Evolutionary conservation across 441 rosid species (phyloP), one percentile per base, ranked within the genome.

Genomic region (Aleurites moluccanus): DNA sequence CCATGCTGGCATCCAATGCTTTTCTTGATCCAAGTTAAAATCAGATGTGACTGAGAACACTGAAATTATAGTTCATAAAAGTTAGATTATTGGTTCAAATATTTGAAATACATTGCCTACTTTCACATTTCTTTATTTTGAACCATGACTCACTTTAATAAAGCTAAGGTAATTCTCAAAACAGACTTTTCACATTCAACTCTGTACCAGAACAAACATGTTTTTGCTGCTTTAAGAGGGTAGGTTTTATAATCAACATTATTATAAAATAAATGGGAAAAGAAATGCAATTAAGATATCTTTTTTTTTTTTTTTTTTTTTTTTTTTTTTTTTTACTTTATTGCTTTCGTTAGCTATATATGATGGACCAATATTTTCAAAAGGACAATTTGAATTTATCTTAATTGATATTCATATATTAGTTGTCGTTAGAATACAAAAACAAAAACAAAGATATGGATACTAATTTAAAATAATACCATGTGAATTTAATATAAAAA

Each of bases 1-100:
- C 59, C 73, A 67, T 6, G 56, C 6, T 52, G 84, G 85, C 70
- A 85, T 80, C 88, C 83, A 40, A 82, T 79, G 86, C 78, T 16
- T 9, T 21, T 13, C 27, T 57, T 23, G 4, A 23, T 18, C 35
- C 28, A 63, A 10, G 60, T 20, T 30, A 44, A 25, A 40, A 73
- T 82, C 82, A 57, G 53, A 60, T 76, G 75, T 38, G 75, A 13
- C 14, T 66, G 4, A 1, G 5, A 27, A 30, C 65, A 60, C 21
- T 3, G 18, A 55, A 47, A 23, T 59, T 61, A 38, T 25, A 10
- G 59, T 70, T 20, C 23, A 33, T 49, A 23, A 50, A 33, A 21
- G 23, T 45, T 20, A 21, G 16, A 5, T 13, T 44, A 30, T 53
- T 3, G 69, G 67, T 52, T 21, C 23, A 53, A 70, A 53, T 40